These are phyloP conservation scores for Lactifluus hygrophoroides DNA, from an alignment of 768 basidiomycete genomes.

Conservation along the genomic window DNA sequence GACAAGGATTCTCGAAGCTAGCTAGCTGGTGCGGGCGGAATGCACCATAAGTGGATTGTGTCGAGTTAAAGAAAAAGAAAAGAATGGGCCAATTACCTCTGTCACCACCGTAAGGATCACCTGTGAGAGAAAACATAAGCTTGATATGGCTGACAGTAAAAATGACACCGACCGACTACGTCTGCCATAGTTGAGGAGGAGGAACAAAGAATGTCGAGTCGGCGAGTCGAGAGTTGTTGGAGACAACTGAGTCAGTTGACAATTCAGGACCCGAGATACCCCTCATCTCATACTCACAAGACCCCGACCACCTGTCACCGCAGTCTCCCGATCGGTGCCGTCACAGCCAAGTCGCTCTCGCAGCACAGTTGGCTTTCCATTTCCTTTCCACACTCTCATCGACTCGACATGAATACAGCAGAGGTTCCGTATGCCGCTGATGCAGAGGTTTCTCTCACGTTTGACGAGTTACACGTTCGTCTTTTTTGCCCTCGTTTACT, in stretches of 20 bases:
- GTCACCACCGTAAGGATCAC: conserved; percentile 4
- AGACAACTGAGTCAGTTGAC: background rate
- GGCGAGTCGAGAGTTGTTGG: no score
- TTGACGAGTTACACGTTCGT: conserved; percentile 80
- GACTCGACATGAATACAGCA: conserved; percentile 42
- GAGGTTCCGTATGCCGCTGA: conserved; percentile 95
- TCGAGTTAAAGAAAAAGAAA: conserved; percentile 16
- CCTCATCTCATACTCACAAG: background rate
- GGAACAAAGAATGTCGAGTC: background rate
- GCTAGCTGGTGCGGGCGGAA: conserved; percentile 23
- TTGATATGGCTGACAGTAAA: background rate
- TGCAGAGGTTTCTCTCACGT: conserved; percentile 79
- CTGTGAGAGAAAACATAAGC: background rate
- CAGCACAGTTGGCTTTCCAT: no score
- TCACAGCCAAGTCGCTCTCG: background rate
- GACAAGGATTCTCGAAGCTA: conserved; percentile 19
- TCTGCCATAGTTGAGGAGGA: conserved; percentile 15
- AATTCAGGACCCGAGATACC: conserved; percentile 9
- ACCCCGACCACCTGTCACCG: conserved; percentile 3
- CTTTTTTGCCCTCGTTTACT: background rate
- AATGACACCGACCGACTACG: conserved; percentile 4
- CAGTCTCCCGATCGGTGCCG: background rate
- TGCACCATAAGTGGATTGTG: conserved; percentile 23
- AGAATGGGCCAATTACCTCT: conserved; percentile 17
- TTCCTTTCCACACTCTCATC: background rate